These are phyloP conservation scores for Schizophyllum amplum DNA, from an alignment of 1,284 basidiomycete genomes.

Conservation along the genomic window DNA sequence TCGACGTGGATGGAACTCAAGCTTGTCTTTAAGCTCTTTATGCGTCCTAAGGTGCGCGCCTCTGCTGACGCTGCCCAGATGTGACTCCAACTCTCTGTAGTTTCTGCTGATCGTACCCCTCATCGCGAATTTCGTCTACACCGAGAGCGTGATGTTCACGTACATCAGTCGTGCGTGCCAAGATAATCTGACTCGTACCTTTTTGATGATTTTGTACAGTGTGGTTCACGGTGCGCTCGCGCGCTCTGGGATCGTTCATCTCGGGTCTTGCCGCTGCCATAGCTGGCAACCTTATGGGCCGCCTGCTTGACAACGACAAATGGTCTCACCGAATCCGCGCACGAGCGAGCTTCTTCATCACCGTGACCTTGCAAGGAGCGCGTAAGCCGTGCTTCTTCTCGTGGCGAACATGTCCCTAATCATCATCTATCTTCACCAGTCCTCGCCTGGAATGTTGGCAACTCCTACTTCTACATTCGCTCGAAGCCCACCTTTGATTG, in stretches of 20 bases:
- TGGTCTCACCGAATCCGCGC: slow-evolving; percentile 6
- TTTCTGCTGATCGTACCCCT: slow-evolving; percentile 9
- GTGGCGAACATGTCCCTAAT: not conserved
- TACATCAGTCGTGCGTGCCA: slow-evolving; percentile 4
- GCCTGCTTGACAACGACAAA: slow-evolving; percentile 6
- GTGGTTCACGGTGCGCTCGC: slow-evolving; percentile 13
- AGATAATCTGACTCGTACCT: not conserved
- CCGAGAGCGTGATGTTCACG: slow-evolving; percentile 12
- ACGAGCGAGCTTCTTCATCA: slow-evolving; percentile 7
- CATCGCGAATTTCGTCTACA: slow-evolving; percentile 8
- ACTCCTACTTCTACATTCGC: slow-evolving; percentile 4
- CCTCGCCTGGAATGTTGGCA: slow-evolving; percentile 2
- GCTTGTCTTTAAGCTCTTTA: slow-evolving; percentile 7
- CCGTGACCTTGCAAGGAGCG: slow-evolving; percentile 7
- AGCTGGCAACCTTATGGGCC: slow-evolving; percentile 11
- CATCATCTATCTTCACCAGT: not conserved
- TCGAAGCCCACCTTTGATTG: slow-evolving; percentile 10
- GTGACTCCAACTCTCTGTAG: not conserved
- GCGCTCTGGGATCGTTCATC: slow-evolving; percentile 13
- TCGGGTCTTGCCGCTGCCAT: slow-evolving; percentile 10
- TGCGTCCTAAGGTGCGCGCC: not conserved
- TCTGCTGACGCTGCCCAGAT: not conserved
- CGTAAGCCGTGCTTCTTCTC: not conserved
- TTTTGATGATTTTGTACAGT: slow-evolving; percentile 1
- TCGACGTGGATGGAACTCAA: slow-evolving; percentile 4